phyloP scores from a whole-genome alignment of 176 grass and related monocot genomes.

The Tillandsia leiboldiana region DNA sequence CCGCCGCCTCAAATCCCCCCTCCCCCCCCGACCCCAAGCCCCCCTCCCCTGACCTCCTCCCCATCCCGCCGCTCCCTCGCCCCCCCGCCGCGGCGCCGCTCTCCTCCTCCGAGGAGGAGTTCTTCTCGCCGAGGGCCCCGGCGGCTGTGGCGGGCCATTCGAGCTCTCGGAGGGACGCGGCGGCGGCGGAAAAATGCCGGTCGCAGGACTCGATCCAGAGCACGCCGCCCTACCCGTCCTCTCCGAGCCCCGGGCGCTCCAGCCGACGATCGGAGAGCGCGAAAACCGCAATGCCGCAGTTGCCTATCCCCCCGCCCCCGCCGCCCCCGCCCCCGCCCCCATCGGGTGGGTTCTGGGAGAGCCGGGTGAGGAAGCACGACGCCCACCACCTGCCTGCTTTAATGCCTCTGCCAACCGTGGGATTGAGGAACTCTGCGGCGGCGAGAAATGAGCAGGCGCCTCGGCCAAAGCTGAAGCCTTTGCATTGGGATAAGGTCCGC shows the following conservation, averaged over 20 bases:
- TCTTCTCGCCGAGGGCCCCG: neutral
- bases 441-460: slow-evolving; percentile 22
- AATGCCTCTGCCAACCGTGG: neutral
- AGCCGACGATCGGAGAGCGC: no score
- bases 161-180: neutral
- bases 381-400: neutral
- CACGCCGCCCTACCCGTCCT: neutral
- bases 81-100: neutral
- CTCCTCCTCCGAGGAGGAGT: slow-evolving; percentile 10
- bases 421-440: slow-evolving; percentile 14
- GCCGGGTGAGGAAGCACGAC: neutral
- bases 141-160: neutral
- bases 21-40: neutral
- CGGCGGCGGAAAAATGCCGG: neutral
- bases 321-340: neutral
- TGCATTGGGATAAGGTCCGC: slow-evolving; percentile 74
- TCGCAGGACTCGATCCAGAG: neutral
- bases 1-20: neutral
- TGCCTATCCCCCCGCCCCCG: neutral
- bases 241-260: no score
- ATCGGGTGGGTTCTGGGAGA: no score
- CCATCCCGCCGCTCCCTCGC: slow-evolving; percentile 2
- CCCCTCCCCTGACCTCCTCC: slow-evolving; percentile 5
- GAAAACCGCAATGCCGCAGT: no score
- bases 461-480: slow-evolving; percentile 49